Percentiles rank a stretch among this genome's conserved stretches.
Evolutionary conservation across 2,329 filamentous ascomycete species (phyloP).

Genomic region (Massarina eburnea): DNA sequence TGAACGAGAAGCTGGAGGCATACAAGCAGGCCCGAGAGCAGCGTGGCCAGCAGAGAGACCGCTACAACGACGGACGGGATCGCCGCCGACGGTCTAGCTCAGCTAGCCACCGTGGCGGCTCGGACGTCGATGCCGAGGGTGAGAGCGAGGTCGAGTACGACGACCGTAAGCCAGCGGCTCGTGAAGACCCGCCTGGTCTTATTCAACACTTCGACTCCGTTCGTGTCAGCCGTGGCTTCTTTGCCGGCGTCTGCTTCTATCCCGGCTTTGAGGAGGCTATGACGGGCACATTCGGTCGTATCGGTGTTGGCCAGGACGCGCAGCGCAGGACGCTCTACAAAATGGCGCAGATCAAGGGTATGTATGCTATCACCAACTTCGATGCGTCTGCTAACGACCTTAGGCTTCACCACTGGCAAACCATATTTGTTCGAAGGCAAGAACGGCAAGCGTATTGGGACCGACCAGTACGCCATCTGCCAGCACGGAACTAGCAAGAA

Average conservation of each 20-base stretch:
- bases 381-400: constrained; percentile 23
- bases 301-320: constrained; percentile 78
- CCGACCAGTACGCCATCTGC: constrained; percentile 80
- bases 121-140: constrained; percentile 65
- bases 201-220: constrained; percentile 83
- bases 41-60: constrained; percentile 51
- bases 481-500: constrained; percentile 81
- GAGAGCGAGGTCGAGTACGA: constrained; percentile 80
- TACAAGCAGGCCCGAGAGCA: constrained; percentile 59
- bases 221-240: constrained; percentile 80
- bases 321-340: constrained; percentile 79
- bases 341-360: constrained; percentile 85
- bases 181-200: constrained; percentile 69
- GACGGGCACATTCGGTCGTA: constrained; percentile 79
- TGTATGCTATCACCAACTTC: constrained; percentile 12
- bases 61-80: constrained; percentile 51
- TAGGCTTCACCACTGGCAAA: constrained; percentile 75
- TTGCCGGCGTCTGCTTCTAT: constrained; percentile 90
- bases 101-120: constrained; percentile 43
- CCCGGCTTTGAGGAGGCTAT: constrained; percentile 84
- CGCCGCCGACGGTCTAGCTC: constrained; percentile 49
- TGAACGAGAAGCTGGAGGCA: constrained; percentile 73
- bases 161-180: constrained; percentile 54
- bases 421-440: constrained; percentile 79
- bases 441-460: constrained; percentile 76